Evolutionary conservation across 805 yeast species (phyloP).

Genomic region (Martiniozyma abietophila): DNA sequence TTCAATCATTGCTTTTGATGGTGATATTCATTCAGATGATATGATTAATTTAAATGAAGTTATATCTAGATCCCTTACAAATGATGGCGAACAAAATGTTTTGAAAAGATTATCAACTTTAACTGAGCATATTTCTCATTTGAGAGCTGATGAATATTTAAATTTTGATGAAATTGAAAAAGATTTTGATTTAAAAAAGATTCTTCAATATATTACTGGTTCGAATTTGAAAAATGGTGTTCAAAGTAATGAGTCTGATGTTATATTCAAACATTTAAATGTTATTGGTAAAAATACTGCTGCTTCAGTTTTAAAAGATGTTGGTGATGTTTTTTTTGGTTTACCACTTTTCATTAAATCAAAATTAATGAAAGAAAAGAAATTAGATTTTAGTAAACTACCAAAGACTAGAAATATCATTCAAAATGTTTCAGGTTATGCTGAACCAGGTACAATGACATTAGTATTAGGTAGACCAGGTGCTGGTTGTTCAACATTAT

Average conservation of each 20-base stretch:
- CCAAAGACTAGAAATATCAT: constrained; percentile 17
- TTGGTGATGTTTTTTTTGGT: constrained; percentile 36
- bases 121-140: constrained; percentile 8
- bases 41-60: no score
- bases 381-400: constrained; percentile 11
- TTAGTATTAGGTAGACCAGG: constrained; percentile 51
- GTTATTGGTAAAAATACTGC: constrained; percentile 40
- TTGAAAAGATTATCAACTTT: constrained; percentile 7
- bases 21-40: no score
- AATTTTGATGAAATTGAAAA: constrained; percentile 10
- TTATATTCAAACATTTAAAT: constrained; percentile 32
- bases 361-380: constrained; percentile 19
- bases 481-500: constrained; percentile 53
- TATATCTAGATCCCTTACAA: no score
- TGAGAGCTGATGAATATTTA: constrained; percentile 12
- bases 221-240: constrained; percentile 37
- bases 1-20: no score
- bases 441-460: constrained; percentile 44
- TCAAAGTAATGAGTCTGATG: constrained; percentile 33
- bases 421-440: constrained; percentile 16
- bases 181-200: constrained; percentile 32
- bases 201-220: constrained; percentile 29
- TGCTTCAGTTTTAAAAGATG: constrained; percentile 35
- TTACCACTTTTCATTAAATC: constrained; percentile 16
- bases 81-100: constrained; percentile 15